Conservation (phyloP, 176 grass and related monocot species). For the bread wheat (Triticum aestivum) region DNA sequence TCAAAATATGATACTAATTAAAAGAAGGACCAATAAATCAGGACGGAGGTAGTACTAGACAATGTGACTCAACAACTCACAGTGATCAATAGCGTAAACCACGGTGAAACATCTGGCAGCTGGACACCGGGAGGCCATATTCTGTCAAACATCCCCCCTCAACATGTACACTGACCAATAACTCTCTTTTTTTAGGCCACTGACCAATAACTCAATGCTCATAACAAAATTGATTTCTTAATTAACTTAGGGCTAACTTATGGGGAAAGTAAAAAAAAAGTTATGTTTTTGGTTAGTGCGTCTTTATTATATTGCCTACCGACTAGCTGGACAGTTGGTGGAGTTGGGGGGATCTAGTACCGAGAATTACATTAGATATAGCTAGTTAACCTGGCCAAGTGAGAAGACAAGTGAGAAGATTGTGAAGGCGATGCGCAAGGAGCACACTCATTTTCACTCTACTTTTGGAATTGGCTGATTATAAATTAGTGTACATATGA, state of each 20-base stretch:
- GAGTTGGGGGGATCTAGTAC: background rate
- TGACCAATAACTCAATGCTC: background rate
- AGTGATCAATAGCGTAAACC: too few species aligned
- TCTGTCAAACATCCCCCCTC: too few species aligned
- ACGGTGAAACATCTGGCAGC: too few species aligned
- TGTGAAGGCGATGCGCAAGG: background rate
- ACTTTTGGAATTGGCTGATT: background rate
- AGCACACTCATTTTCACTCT: background rate
- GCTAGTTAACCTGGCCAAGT: background rate
- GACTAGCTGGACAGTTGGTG: background rate
- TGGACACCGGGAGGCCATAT: too few species aligned
- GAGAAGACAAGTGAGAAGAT: background rate
- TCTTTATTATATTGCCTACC: background rate
- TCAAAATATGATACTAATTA: too few species aligned
- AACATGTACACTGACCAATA: too few species aligned
- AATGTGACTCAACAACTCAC: too few species aligned
- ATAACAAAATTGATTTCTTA: background rate
- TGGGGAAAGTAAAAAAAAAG: too few species aligned
- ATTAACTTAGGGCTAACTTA: background rate
- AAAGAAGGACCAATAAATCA: too few species aligned
- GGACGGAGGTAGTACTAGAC: too few species aligned
- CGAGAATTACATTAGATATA: background rate
- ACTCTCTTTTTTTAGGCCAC: too few species aligned
- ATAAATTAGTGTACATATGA: background rate
- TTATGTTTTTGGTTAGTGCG: background rate